A percentile compares a stretch with the other conserved stretches of the same genome.
Conservation (phyloP, 805 yeast genomes). For the Ogataea ramenticola region DNA sequence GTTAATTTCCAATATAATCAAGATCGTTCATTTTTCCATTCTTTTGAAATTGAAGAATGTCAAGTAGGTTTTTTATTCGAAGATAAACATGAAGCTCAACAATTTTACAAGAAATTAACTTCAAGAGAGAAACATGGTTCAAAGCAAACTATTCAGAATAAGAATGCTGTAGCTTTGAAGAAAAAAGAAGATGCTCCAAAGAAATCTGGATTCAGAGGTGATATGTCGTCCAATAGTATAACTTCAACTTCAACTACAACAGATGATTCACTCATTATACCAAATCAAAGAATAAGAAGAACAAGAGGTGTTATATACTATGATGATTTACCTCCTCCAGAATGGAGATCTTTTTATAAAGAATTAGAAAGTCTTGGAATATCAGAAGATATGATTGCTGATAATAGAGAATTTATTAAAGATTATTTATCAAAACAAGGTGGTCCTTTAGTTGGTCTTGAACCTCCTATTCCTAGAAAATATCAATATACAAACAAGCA, state of each 20-base stretch:
- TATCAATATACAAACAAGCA: constrained; percentile 25
- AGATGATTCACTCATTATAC: background rate
- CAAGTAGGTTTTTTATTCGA: constrained; percentile 82
- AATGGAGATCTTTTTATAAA: constrained; percentile 70
- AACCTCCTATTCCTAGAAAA: constrained; percentile 75
- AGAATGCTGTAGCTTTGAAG: constrained; percentile 78
- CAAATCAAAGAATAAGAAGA: constrained; percentile 42
- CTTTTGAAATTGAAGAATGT: constrained; percentile 91
- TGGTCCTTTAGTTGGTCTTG: constrained; percentile 74
- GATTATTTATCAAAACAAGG: constrained; percentile 69
- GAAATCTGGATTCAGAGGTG: constrained; percentile 63
- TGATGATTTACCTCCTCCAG: constrained; percentile 75
- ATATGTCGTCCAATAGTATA: constrained; percentile 17
- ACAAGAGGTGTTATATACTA: constrained; percentile 59
- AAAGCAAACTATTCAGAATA: constrained; percentile 77
- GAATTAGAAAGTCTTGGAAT: constrained; percentile 76
- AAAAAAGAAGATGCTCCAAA: constrained; percentile 33
- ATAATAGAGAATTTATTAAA: constrained; percentile 74
- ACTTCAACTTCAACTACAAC: constrained; percentile 17
- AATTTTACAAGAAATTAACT: constrained; percentile 71
- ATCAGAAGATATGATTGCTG: constrained; percentile 83
- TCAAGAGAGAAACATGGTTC: constrained; percentile 77
- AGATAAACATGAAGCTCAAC: constrained; percentile 81
- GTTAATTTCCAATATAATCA: constrained; percentile 85
- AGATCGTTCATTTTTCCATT: constrained; percentile 90